Evolutionary conservation across 305 asterid genomes (phyloP).

Genomic region (Fraxinus latifolia): DNA sequence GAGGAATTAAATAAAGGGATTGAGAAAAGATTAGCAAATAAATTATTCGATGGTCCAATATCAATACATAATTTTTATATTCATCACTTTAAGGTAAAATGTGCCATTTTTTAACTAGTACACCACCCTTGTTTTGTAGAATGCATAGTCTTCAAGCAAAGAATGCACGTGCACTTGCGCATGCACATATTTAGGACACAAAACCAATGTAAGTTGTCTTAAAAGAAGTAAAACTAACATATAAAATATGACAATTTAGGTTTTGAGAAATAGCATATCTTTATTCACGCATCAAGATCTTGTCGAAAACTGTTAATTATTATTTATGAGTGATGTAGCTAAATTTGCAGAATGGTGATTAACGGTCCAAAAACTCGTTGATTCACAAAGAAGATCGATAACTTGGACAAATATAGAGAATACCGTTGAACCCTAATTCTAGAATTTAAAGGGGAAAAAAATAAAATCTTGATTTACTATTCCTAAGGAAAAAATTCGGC

Average conservation of each 20-base stretch:
- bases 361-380: background rate
- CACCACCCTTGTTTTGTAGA: constrained; percentile 34
- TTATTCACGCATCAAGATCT: background rate
- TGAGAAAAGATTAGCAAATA: background rate
- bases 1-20: background rate
- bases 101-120: constrained; percentile 29
- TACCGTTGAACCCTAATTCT: background rate
- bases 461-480: no score
- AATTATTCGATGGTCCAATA: constrained; percentile 11
- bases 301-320: background rate
- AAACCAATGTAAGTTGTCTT: constrained; percentile 33
- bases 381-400: background rate
- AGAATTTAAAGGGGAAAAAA: background rate
- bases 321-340: background rate
- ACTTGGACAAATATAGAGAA: background rate
- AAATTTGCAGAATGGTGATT: background rate
- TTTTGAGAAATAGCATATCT: background rate
- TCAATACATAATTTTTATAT: background rate
- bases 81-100: constrained; percentile 26
- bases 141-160: constrained; percentile 48
- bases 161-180: constrained; percentile 62
- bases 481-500: background rate
- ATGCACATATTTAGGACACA: constrained; percentile 32
- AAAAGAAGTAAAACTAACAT: constrained; percentile 36
- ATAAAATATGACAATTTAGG: constrained; percentile 33